phyloP scores from a whole-genome alignment of 345 rosid genomes.

The Raphanus raphanistrum region DNA sequence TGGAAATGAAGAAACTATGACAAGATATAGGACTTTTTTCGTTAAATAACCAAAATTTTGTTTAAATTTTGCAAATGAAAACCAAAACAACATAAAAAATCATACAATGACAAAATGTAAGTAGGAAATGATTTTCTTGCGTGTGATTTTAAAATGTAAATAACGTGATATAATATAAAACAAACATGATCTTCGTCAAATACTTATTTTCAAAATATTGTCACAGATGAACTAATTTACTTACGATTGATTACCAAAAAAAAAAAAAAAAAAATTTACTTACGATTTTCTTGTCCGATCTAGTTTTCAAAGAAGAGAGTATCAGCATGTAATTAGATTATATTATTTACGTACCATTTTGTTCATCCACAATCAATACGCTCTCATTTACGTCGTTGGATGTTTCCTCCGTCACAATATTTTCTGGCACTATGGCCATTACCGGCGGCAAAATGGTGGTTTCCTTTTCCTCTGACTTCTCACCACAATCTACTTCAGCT shows the following conservation, averaged over 20 bases:
- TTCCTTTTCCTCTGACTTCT: conserved; percentile 1
- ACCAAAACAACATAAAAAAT: neutral
- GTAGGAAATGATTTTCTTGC: neutral
- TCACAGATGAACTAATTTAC: neutral
- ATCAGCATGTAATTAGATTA: neutral
- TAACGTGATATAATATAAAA: neutral
- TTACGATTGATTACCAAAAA: too few species aligned
- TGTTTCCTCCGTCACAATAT: conserved; percentile 19
- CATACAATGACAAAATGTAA: neutral
- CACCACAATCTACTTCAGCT: conserved; percentile 14
- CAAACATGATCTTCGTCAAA: neutral
- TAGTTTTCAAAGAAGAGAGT: neutral
- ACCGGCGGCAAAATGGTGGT: neutral
- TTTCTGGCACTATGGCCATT: neutral
- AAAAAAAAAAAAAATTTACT: too few species aligned
- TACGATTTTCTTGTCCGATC: neutral
- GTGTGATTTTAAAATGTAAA: neutral
- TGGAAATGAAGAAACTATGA: neutral
- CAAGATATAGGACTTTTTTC: neutral
- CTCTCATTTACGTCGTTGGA: conserved; percentile 30
- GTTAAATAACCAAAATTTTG: neutral
- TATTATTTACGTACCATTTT: conserved; percentile 21
- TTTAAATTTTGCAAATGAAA: neutral
- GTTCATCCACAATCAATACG: conserved; percentile 16
- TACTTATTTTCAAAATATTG: neutral